Evolutionary conservation across 108 stramenopile genomes (phyloP).

Genomic region (Cyclotella atomus): DNA sequence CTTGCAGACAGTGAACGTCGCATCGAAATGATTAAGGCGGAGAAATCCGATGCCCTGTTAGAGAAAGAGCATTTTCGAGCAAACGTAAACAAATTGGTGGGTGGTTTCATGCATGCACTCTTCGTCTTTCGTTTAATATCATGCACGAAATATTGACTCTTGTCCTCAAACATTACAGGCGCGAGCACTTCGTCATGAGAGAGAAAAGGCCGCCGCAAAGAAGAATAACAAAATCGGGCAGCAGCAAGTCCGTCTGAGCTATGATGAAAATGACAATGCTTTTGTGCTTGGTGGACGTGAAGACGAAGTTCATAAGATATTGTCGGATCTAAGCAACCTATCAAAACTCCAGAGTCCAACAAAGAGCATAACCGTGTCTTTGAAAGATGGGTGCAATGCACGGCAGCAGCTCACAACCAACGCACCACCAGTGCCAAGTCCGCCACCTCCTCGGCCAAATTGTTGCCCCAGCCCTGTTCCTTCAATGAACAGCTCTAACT

Average conservation of each 20-base stretch:
- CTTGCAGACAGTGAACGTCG: constrained; percentile 50
- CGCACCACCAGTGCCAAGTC: constrained; percentile 11
- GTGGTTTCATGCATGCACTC: not conserved
- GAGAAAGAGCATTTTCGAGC: constrained; percentile 57
- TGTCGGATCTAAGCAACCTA: constrained; percentile 33
- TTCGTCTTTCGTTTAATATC: not conserved
- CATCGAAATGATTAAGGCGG: constrained; percentile 34
- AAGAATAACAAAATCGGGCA: constrained; percentile 23
- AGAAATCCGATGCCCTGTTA: constrained; percentile 30
- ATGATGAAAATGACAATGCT: constrained; percentile 35
- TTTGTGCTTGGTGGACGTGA: constrained; percentile 35
- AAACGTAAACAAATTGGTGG: constrained; percentile 47
- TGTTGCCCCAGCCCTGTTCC: not conserved
- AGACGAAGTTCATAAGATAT: constrained; percentile 42
- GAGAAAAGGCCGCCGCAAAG: constrained; percentile 30
- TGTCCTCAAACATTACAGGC: constrained; percentile 13
- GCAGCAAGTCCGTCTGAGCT: constrained; percentile 43
- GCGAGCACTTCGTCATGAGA: constrained; percentile 40
- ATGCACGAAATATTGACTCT: not conserved
- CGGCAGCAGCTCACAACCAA: not conserved
- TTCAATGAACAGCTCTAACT: not conserved
- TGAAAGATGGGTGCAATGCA: not conserved
- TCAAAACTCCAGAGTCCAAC: constrained; percentile 24
- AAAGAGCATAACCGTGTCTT: not conserved
- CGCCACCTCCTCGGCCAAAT: constrained; percentile 5